Base-by-base conservation (phyloP, 169 alveolate genomes). In the Cryptosporidium viatorum region DNA sequence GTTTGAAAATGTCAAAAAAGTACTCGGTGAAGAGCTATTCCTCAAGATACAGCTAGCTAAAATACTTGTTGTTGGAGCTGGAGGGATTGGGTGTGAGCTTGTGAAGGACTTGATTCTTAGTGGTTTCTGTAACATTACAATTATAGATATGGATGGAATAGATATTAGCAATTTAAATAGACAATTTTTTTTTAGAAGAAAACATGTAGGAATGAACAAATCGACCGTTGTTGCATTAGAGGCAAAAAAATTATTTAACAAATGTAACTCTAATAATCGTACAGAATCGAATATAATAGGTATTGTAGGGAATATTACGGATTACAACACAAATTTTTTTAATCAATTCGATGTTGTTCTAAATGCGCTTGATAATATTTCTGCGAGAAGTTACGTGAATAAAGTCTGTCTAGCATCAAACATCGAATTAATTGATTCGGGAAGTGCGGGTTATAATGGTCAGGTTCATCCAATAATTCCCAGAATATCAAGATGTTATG, bases 61-160 rank as follows among this genome's bases (percentile, higher is more conserved):
- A 43, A 91, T 96, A 39, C 91, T 96, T 51, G 96, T 96, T n/a
- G 97, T 97, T n/a, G 99, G 99, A 18, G 99, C 98, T 10, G 99
- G 99, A 4, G 99, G 99, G 9, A 94, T 98, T 69, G 99, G 99
- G 45, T 98, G 99, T 85, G 99, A 98, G 91, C 93, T 98, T 35
- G 92, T 98, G 85, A 98, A 98, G 93, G 94, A 95, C 71, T 94
- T 98, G 67, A 97, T 98, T 3, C 93, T 98, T 45, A 92, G 96
- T 85, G 99, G 99, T 16, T 94, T 97, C 59, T 91, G 93, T 48
- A 92, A 96, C 60, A 94, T 98, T 84, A 96, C 95, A 85, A 98
- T 98, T 23, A 95, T 98, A 41, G 99, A 98, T 92, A 85, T 98
- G 91, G 99, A 98, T 91, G 95, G 97, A 12, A 96, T 98, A 16